Percentiles rank a stretch among this genome's conserved stretches.
phyloP scores from a whole-genome alignment of 2,329 filamentous ascomycete genomes.

The Monosporascus sp. region DNA sequence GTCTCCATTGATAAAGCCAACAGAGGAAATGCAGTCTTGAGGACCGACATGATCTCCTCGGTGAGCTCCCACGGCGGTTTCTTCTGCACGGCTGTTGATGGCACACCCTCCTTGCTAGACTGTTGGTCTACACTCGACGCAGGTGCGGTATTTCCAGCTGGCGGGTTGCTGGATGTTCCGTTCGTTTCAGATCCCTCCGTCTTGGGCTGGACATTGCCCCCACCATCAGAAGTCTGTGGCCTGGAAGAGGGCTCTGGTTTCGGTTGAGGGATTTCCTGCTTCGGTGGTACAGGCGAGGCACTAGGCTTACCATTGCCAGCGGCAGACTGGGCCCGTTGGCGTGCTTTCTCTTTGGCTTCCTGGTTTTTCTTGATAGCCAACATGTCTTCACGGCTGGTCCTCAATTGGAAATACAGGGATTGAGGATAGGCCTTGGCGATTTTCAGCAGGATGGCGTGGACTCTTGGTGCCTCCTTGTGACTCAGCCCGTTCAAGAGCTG shows the following conservation, averaged over 20 bases:
- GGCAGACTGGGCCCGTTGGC: slow-evolving; percentile 42
- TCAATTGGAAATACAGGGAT: slow-evolving; percentile 88
- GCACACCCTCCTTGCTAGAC: slow-evolving; percentile 20
- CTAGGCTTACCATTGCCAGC: slow-evolving; percentile 39
- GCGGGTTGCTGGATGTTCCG: slow-evolving; percentile 13
- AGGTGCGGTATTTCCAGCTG: slow-evolving; percentile 15
- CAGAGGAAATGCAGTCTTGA: slow-evolving; percentile 95
- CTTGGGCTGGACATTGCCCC: slow-evolving; percentile 37
- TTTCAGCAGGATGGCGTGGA: slow-evolving; percentile 80
- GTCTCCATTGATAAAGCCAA: slow-evolving; percentile 98
- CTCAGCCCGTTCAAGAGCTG: slow-evolving; percentile 89
- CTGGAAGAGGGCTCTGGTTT: slow-evolving; percentile 36
- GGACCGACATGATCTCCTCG: slow-evolving; percentile 88
- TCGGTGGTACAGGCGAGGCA: slow-evolving; percentile 44
- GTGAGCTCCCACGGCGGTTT: slow-evolving; percentile 95
- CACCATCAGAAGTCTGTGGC: slow-evolving; percentile 46
- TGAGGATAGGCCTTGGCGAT: slow-evolving; percentile 96
- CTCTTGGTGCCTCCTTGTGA: slow-evolving; percentile 83
- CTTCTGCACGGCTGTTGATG: slow-evolving; percentile 38
- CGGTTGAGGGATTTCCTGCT: slow-evolving; percentile 45
- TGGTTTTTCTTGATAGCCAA: slow-evolving; percentile 84
- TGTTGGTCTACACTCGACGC: slow-evolving; percentile 19
- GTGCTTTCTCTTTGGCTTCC: slow-evolving; percentile 63
- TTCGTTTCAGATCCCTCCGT: slow-evolving; percentile 35
- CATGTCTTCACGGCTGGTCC: slow-evolving; percentile 93